Conservation (phyloP, 2,329 filamentous ascomycete genomes). For the Dryadomyces quercivorus region DNA sequence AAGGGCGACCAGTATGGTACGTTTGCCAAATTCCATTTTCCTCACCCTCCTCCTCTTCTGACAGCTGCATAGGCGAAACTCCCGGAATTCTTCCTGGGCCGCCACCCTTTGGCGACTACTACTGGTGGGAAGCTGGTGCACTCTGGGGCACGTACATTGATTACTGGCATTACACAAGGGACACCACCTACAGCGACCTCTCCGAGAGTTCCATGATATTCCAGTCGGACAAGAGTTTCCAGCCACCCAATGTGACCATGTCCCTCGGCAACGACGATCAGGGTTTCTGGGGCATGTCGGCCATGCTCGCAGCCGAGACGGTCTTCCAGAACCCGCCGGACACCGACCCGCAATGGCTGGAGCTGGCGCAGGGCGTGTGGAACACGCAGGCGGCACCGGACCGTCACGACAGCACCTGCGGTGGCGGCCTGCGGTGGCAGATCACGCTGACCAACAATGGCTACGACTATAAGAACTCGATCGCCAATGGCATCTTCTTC, state of each 20-base stretch:
- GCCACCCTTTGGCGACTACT: slow-evolving; percentile 43
- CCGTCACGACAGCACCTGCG: slow-evolving; percentile 59
- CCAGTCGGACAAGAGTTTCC: slow-evolving; percentile 63
- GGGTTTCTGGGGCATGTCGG: slow-evolving; percentile 60
- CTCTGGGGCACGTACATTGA: slow-evolving; percentile 62
- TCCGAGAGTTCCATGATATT: slow-evolving; percentile 56
- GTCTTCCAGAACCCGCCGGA: slow-evolving; percentile 49
- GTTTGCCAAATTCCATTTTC: background rate
- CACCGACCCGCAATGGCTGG: slow-evolving; percentile 52
- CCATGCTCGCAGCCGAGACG: slow-evolving; percentile 58
- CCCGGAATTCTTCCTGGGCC: slow-evolving; percentile 47
- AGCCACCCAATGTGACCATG: slow-evolving; percentile 57
- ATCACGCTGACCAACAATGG: slow-evolving; percentile 74
- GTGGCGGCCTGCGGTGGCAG: slow-evolving; percentile 71
- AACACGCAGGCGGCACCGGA: slow-evolving; percentile 52
- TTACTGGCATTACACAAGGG: slow-evolving; percentile 49
- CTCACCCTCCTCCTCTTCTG: background rate
- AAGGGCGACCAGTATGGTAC: slow-evolving; percentile 27
- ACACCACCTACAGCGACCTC: slow-evolving; percentile 59
- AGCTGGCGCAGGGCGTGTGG: slow-evolving; percentile 67
- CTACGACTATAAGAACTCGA: slow-evolving; percentile 56
- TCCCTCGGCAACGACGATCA: slow-evolving; percentile 64
- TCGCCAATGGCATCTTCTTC: slow-evolving; percentile 39
- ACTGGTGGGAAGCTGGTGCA: slow-evolving; percentile 71
- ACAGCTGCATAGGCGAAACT: slow-evolving; percentile 25